These are phyloP conservation scores for Xylaria sp. DNA, from an alignment of 2,329 filamentous ascomycete genomes.

Conservation along the genomic window DNA sequence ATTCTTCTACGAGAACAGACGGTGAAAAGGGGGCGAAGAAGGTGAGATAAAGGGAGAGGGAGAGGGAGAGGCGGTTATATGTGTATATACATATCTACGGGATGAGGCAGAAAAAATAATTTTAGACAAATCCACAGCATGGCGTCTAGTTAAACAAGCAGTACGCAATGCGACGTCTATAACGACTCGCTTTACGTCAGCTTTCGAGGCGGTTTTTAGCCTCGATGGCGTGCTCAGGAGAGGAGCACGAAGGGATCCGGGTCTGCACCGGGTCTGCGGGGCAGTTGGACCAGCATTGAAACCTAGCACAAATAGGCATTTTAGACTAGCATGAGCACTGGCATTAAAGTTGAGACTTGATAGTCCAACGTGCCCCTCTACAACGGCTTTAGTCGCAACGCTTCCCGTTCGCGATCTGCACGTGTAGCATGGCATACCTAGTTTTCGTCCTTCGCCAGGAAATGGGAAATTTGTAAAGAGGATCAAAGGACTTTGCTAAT, in stretches of 20 bases:
- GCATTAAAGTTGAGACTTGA: conserved; percentile 12
- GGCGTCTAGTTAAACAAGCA: conserved; percentile 6
- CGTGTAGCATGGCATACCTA: not conserved
- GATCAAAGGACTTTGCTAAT: conserved; percentile 22
- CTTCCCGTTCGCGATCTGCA: not conserved
- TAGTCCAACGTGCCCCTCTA: conserved; percentile 11
- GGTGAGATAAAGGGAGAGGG: not conserved
- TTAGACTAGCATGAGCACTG: not conserved
- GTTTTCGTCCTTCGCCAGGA: too few relatives aligned
- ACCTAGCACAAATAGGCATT: too few relatives aligned
- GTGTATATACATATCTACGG: conserved; percentile 26
- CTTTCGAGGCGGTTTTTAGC: conserved; percentile 39
- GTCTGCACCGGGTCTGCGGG: conserved; percentile 18
- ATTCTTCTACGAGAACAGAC: conserved; percentile 8
- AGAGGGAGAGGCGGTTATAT: not conserved
- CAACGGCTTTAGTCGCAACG: not conserved
- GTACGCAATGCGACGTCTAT: conserved; percentile 14
- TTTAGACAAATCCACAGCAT: conserved; percentile 8
- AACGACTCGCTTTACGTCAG: conserved; percentile 30
- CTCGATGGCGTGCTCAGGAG: conserved; percentile 50
- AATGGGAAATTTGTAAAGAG: conserved; percentile 18
- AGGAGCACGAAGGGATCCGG: not conserved
- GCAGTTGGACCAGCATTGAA: conserved; percentile 7
- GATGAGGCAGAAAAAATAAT: not conserved
- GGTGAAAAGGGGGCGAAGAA: not conserved